phyloP scores from a whole-genome alignment of 2,329 filamentous ascomycete genomes.

The Clonostachys chloroleuca region DNA sequence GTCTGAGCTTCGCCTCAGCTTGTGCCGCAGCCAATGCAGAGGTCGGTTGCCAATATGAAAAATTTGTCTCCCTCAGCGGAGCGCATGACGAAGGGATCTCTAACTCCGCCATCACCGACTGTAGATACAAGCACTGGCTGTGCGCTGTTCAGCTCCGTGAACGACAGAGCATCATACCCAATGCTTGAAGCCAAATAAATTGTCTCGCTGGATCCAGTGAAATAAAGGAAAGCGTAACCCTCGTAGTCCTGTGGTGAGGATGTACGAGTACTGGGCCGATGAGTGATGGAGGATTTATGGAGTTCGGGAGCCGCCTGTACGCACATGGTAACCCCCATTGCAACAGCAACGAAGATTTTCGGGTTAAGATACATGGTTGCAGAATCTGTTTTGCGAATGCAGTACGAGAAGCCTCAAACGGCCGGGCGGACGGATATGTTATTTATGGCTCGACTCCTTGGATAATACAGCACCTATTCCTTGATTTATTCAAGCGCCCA shows the following conservation, averaged over 20 bases:
- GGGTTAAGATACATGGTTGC: no score
- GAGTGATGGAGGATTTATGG: no score
- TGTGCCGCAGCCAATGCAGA: slow-evolving; percentile 43
- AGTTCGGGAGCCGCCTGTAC: no score
- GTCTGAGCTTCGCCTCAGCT: slow-evolving; percentile 37
- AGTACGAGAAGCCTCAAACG: no score
- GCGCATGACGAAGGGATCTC: slow-evolving; percentile 45
- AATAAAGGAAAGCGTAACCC: slow-evolving; percentile 72
- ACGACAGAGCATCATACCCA: slow-evolving; percentile 41
- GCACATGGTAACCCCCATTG: no score
- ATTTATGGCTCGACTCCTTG: no score
- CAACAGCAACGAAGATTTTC: no score
- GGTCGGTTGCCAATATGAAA: slow-evolving; percentile 41
- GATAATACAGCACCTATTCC: no score
- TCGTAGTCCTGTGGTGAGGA: slow-evolving; percentile 47
- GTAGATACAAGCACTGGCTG: slow-evolving; percentile 35
- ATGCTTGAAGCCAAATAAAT: slow-evolving; percentile 43
- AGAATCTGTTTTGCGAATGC: no score
- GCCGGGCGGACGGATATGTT: no score
- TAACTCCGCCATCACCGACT: slow-evolving; percentile 37
- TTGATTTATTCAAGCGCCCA: no score
- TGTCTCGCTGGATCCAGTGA: slow-evolving; percentile 33
- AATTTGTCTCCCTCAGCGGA: slow-evolving; percentile 39
- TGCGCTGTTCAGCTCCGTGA: slow-evolving; percentile 38
- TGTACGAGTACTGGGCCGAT: no score